phyloP scores from a whole-genome alignment of 768 basidiomycete species.

The Psilocybe cubensis region DNA sequence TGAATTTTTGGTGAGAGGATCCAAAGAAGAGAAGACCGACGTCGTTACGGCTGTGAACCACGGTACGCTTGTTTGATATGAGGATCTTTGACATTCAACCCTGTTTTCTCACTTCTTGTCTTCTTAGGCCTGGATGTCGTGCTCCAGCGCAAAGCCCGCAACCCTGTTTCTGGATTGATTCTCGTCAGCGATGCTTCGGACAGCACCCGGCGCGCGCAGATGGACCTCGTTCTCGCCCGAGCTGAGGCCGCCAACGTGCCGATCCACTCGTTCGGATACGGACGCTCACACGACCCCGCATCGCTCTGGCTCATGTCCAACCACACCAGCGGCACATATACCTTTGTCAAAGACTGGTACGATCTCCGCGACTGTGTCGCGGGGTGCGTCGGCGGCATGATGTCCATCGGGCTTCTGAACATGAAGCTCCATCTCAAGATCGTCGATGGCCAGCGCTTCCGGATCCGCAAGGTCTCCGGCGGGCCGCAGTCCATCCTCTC shows the following conservation, averaged over 20 bases:
- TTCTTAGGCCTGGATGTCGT: constrained; percentile 89
- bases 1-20: constrained; percentile 67
- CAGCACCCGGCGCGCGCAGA: constrained; percentile 90
- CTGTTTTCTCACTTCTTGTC: constrained; percentile 9
- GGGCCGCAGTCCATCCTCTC: constrained; percentile 86
- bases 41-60: constrained; percentile 99
- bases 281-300: constrained; percentile 95
- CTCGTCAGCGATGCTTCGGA: constrained; percentile 94
- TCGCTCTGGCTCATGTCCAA: constrained; percentile 99
- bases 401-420: constrained; percentile 90
- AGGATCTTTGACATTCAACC: not conserved
- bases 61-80: constrained; percentile 44
- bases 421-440: constrained; percentile 97
- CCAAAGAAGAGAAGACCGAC: constrained; percentile 93
- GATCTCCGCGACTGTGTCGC: constrained; percentile 91
- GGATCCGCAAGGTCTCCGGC: constrained; percentile 93
- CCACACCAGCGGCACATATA: constrained; percentile 96
- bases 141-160: constrained; percentile 90
- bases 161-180: constrained; percentile 89
- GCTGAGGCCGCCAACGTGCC: constrained; percentile 97
- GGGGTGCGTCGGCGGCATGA: constrained; percentile 94
- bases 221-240: constrained; percentile 97
- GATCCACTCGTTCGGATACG: constrained; percentile 97
- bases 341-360: constrained; percentile 98
- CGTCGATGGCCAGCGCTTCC: constrained; percentile 88